Evolutionary conservation across 106 monocot genomes (phyloP).

Genomic region (Cymbidium sinense): DNA sequence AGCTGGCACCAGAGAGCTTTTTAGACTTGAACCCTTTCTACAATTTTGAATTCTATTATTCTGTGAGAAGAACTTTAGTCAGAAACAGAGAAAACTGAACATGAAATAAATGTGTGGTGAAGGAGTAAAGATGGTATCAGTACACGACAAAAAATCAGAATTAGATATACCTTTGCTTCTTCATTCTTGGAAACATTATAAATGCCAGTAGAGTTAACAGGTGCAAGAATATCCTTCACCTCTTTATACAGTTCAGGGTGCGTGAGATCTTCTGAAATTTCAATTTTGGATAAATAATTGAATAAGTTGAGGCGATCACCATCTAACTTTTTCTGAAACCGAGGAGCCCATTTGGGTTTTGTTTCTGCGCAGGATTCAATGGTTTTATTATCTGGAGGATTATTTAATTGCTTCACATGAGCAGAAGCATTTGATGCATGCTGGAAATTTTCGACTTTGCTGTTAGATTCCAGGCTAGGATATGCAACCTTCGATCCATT

Average conservation of each 20-base stretch:
- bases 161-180: neutral
- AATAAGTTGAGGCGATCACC: constrained; percentile 7
- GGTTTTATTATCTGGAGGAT: constrained; percentile 10
- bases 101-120: neutral
- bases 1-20: neutral
- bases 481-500: constrained; percentile 28
- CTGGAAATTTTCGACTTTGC: constrained; percentile 14
- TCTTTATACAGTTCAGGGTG: constrained; percentile 43
- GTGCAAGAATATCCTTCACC: neutral
- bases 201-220: neutral
- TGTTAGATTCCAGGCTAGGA: constrained; percentile 7
- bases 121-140: neutral
- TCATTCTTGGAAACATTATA: neutral
- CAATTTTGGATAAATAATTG: constrained; percentile 48
- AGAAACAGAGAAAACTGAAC: neutral
- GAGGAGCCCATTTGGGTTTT: constrained; percentile 4
- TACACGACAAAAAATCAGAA: too few species aligned
- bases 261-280: constrained; percentile 55
- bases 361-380: constrained; percentile 5
- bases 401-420: constrained; percentile 20
- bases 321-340: constrained; percentile 10
- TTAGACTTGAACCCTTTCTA: neutral
- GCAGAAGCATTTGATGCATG: constrained; percentile 12
- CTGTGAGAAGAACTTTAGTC: neutral
- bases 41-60: neutral